Conservation (phyloP, 306 rosid species). For the Biancaea sappan region DNA sequence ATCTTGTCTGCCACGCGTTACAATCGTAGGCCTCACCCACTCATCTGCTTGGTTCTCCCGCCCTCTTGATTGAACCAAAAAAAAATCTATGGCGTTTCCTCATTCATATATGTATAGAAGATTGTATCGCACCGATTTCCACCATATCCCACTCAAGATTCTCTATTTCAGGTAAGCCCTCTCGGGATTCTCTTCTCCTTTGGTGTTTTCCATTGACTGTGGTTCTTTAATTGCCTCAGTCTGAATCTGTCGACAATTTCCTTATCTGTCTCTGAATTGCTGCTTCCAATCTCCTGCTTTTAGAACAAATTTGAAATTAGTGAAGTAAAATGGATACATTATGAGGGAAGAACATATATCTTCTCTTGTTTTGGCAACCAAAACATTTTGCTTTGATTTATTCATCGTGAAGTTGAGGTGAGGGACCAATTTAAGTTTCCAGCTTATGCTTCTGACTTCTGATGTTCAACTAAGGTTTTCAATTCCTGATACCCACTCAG, state of each 20-base stretch:
- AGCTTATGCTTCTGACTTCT: neutral
- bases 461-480: neutral
- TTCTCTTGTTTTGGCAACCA: neutral
- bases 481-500: neutral
- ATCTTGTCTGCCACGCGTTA: slow-evolving; percentile 77
- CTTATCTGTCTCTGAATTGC: neutral
- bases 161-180: slow-evolving; percentile 29
- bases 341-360: neutral
- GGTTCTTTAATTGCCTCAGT: neutral
- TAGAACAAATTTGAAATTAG: neutral
- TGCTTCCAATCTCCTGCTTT: neutral
- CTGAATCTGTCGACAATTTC: neutral
- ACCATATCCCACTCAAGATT: slow-evolving; percentile 6
- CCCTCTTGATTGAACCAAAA: slow-evolving; percentile 36
- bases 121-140: slow-evolving; percentile 11
- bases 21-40: slow-evolving; percentile 42
- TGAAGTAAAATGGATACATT: neutral
- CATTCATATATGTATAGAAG: slow-evolving; percentile 22
- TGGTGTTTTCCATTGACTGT: neutral
- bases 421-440: neutral
- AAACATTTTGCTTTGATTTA: neutral
- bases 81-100: slow-evolving; percentile 24
- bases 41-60: slow-evolving; percentile 38
- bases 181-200: neutral
- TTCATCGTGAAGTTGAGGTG: neutral